Conservation (phyloP, 2,329 filamentous ascomycete genomes). For the Curvularia sp. region DNA sequence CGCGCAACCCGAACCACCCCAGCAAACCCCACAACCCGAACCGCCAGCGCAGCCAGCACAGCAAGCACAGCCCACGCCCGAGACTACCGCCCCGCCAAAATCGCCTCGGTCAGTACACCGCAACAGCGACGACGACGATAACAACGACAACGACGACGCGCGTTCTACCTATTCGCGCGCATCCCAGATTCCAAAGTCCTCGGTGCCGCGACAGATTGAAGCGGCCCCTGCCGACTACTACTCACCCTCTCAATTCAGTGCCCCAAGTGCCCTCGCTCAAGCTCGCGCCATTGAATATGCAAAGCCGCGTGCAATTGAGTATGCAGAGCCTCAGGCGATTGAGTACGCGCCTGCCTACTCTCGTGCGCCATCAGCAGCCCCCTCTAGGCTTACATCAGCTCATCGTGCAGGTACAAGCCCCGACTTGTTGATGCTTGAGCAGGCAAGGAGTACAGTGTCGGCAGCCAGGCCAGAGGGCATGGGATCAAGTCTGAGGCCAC, state of each 20-base stretch:
- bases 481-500: slow-evolving; percentile 16
- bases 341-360: slow-evolving; percentile 49
- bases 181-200: slow-evolving; percentile 24
- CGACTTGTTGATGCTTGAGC: slow-evolving; percentile 36
- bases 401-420: slow-evolving; percentile 44
- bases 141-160: slow-evolving; percentile 49
- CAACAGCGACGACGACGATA: slow-evolving; percentile 45
- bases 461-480: slow-evolving; percentile 27
- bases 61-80: slow-evolving; percentile 25
- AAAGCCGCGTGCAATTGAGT: slow-evolving; percentile 1
- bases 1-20: slow-evolving; percentile 36
- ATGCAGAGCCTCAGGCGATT: slow-evolving; percentile 31
- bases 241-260: slow-evolving; percentile 41
- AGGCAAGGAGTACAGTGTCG: slow-evolving; percentile 30
- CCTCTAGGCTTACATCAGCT: slow-evolving; percentile 32
- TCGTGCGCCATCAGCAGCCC: slow-evolving; percentile 36
- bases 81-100: not conserved
- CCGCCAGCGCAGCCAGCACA: slow-evolving; percentile 25
- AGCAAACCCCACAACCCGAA: slow-evolving; percentile 45
- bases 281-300: slow-evolving; percentile 5
- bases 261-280: slow-evolving; percentile 25
- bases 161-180: slow-evolving; percentile 45
- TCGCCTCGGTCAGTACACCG: slow-evolving; percentile 43
- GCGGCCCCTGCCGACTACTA: slow-evolving; percentile 48
- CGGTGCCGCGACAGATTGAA: slow-evolving; percentile 49